Evolutionary conservation across 1,284 basidiomycete species (phyloP).

Genomic region (Apiotrichum domesticum): DNA sequence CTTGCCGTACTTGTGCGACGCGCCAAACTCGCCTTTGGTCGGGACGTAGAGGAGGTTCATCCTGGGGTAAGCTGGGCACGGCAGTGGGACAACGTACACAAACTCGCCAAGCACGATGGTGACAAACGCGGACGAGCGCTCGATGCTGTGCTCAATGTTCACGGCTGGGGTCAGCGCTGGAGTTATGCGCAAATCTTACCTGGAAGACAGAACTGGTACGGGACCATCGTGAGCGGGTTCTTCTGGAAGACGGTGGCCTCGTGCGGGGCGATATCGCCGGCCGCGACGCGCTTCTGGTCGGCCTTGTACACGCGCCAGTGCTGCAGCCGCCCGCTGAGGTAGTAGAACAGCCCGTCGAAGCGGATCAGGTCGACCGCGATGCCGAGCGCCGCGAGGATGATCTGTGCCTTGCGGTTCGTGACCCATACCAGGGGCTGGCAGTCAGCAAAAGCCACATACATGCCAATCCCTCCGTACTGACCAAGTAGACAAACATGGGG

Average conservation of each 20-base stretch:
- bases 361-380: conserved; percentile 26
- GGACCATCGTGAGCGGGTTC: background rate
- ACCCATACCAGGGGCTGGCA: conserved; percentile 37
- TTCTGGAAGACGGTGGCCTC: background rate
- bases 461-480: conserved; percentile 20
- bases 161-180: conserved; percentile 27
- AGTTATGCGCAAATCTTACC: background rate
- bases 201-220: background rate
- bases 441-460: conserved; percentile 1
- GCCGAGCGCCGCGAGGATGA: conserved; percentile 26
- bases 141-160: conserved; percentile 49
- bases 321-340: conserved; percentile 11
- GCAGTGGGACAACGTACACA: background rate
- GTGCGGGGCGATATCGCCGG: background rate
- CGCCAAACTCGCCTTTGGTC: conserved; percentile 14
- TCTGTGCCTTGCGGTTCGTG: conserved; percentile 22
- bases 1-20: conserved; percentile 37
- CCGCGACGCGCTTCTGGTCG: background rate
- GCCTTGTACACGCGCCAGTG: background rate
- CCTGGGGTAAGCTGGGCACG: background rate
- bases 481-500: conserved; percentile 40
- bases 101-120: conserved; percentile 31
- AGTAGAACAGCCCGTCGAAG: conserved; percentile 20
- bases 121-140: conserved; percentile 45
- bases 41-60: conserved; percentile 15